Evolutionary conservation across 139 green algal genomes (phyloP).

Genomic region (Zygnema circumcarinatum): DNA sequence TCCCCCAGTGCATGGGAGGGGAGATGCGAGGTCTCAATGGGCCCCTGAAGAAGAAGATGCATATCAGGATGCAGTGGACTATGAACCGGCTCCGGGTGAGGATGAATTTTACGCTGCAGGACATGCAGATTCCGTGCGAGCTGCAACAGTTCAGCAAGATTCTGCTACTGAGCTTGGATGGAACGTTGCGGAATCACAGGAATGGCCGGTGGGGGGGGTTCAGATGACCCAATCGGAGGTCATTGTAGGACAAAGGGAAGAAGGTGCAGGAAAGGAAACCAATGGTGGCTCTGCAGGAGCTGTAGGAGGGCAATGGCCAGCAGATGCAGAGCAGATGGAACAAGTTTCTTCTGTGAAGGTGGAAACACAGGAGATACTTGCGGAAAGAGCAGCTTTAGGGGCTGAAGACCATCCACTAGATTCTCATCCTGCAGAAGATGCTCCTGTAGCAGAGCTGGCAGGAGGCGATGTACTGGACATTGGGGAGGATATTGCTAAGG

Average conservation of each 20-base stretch:
- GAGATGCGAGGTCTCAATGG: background rate
- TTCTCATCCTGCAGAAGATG: background rate
- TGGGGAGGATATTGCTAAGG: background rate
- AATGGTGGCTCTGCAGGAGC: background rate
- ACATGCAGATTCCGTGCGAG: background rate
- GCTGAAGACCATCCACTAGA: background rate
- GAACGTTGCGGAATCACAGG: background rate
- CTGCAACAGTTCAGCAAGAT: background rate
- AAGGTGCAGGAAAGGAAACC: background rate
- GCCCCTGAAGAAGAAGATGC: background rate
- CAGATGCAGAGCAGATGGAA: background rate
- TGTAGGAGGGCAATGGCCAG: background rate
- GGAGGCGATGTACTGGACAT: background rate
- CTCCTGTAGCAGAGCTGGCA: background rate
- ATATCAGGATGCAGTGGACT: background rate
- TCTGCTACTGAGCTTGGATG: background rate
- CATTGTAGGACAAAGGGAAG: too few species aligned
- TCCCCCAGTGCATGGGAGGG: background rate
- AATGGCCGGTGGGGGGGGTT: background rate
- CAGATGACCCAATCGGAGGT: too few species aligned
- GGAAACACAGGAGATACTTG: background rate
- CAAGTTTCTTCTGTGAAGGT: too few species aligned
- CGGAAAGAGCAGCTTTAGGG: background rate
- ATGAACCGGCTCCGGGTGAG: background rate
- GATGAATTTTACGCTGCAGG: background rate